phyloP scores from a whole-genome alignment of 2,329 filamentous ascomycete genomes.

The Sporothrix inflata region DNA sequence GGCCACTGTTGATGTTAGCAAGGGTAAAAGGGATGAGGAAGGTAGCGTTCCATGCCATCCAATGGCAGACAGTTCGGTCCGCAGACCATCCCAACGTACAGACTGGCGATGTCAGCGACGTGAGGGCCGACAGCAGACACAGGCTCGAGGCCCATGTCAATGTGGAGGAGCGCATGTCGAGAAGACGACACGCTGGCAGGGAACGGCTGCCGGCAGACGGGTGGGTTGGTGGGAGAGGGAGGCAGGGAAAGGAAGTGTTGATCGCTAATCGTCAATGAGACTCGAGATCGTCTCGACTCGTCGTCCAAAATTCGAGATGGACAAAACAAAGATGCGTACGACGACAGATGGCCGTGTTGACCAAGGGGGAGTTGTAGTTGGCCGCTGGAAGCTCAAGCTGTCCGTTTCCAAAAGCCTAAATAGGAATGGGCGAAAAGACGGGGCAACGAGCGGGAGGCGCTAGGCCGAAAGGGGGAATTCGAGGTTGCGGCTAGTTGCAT shows the following conservation, averaged over 20 bases:
- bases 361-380: background rate
- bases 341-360: slow-evolving; percentile 16
- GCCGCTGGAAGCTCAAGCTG: slow-evolving; percentile 36
- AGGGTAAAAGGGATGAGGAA: too few species aligned
- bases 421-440: slow-evolving; percentile 17
- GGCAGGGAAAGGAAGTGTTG: background rate
- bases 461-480: background rate
- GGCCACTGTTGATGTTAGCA: slow-evolving; percentile 55
- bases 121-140: slow-evolving; percentile 60
- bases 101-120: slow-evolving; percentile 58
- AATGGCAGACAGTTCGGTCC: too few species aligned
- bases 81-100: slow-evolving; percentile 41
- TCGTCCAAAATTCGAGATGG: slow-evolving; percentile 3
- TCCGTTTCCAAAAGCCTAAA: slow-evolving; percentile 36
- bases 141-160: slow-evolving; percentile 66
- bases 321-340: background rate
- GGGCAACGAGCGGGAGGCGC: background rate
- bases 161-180: slow-evolving; percentile 53
- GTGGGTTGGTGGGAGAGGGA: background rate
- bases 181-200: slow-evolving; percentile 26
- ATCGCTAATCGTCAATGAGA: slow-evolving; percentile 19
- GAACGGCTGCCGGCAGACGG: slow-evolving; percentile 20
- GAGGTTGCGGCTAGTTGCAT: background rate
- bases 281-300: background rate
- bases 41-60: too few species aligned